These are phyloP conservation scores for Biscogniauxia marginata DNA, from an alignment of 2,329 filamentous ascomycete species.

Conservation along the genomic window DNA sequence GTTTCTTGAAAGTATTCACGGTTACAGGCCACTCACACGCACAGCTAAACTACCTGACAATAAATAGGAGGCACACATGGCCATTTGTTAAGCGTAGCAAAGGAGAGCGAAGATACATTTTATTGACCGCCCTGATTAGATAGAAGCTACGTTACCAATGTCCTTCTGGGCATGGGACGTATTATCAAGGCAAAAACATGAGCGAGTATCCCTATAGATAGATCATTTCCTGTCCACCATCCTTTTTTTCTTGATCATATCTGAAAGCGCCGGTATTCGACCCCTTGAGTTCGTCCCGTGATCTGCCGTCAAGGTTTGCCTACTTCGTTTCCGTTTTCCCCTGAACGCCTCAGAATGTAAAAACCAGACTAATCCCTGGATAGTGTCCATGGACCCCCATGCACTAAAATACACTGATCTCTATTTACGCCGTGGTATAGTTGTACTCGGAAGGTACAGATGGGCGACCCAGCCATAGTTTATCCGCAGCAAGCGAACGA, in stretches of 20 bases:
- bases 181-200: background rate
- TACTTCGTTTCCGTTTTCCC: background rate
- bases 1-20: no score
- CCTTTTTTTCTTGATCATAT: background rate
- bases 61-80: no score
- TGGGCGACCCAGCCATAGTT: background rate
- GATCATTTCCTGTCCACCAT: no score
- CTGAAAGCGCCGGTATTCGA: background rate
- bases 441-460: background rate
- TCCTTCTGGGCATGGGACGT: background rate
- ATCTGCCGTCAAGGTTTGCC: background rate
- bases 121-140: background rate
- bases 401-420: background rate
- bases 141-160: background rate
- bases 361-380: background rate
- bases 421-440: constrained; percentile 1
- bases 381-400: background rate
- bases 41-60: no score
- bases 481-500: background rate
- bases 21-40: no score
- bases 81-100: no score
- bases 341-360: background rate
- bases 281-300: background rate
- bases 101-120: background rate
- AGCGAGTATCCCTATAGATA: no score